phyloP scores from a whole-genome alignment of 805 yeast species.

The Candida boleticola region DNA sequence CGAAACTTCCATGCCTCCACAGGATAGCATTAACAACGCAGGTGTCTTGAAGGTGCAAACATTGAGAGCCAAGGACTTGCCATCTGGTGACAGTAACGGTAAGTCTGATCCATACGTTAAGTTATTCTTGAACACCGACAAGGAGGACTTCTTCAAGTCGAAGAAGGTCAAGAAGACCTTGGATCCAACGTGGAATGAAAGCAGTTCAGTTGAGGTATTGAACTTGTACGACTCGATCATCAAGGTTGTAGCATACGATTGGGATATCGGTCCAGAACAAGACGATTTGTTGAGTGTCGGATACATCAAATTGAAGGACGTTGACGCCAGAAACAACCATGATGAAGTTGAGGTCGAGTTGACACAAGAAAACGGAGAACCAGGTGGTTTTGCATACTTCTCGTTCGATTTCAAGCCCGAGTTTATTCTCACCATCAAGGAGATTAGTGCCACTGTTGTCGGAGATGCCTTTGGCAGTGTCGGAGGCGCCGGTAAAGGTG shows the following conservation, averaged over 20 bases:
- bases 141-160: conserved; percentile 63
- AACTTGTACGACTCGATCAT: conserved; percentile 63
- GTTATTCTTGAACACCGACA: conserved; percentile 62
- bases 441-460: conserved; percentile 28
- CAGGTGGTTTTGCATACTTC: conserved; percentile 65
- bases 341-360: conserved; percentile 53
- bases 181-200: conserved; percentile 88
- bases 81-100: conserved; percentile 88
- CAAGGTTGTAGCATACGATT: conserved; percentile 65
- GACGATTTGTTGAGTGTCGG: conserved; percentile 82
- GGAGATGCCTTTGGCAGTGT: conserved; percentile 46
- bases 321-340: conserved; percentile 55
- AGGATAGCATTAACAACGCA: conserved; percentile 71
- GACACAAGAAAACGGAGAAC: conserved; percentile 45
- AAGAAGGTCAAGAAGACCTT: conserved; percentile 82
- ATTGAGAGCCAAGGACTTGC: conserved; percentile 62
- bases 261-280: conserved; percentile 89
- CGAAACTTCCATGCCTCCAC: conserved; percentile 55
- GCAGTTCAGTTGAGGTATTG: conserved; percentile 49
- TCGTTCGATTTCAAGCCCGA: conserved; percentile 67
- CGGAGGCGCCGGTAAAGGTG: conserved; percentile 41
- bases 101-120: conserved; percentile 89
- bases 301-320: conserved; percentile 50
- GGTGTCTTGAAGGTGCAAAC: conserved; percentile 68
- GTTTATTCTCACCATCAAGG: conserved; percentile 51